Evolutionary conservation across 2,329 filamentous ascomycete genomes (phyloP).

Genomic region (Colletotrichum sp.): DNA sequence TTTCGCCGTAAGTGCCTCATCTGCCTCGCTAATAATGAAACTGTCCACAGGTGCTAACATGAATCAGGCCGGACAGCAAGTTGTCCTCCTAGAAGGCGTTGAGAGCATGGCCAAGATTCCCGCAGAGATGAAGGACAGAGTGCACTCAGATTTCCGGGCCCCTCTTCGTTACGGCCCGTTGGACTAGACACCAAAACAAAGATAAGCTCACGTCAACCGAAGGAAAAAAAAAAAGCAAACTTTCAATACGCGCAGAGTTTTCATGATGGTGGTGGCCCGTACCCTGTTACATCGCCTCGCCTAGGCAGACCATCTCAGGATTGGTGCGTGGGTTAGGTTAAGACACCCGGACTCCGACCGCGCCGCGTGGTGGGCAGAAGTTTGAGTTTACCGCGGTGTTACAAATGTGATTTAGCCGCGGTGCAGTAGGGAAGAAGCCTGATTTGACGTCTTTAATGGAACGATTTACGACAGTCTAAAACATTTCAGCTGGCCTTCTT

Average conservation of each 20-base stretch:
- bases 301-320: background rate
- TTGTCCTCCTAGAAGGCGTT: constrained; percentile 6
- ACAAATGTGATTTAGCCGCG: background rate
- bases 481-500: background rate
- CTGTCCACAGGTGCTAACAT: background rate
- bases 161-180: constrained; percentile 3
- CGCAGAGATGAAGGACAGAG: constrained; percentile 5
- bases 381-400: background rate
- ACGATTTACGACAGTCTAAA: background rate
- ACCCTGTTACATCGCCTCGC: background rate
- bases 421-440: background rate
- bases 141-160: constrained; percentile 4
- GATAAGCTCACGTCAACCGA: background rate
- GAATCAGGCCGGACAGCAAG: constrained; percentile 1
- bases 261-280: background rate
- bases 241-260: background rate
- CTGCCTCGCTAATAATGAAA: background rate
- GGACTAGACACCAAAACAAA: background rate
- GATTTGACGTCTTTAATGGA: background rate
- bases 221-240: background rate
- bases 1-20: background rate
- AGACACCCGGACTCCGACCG: background rate
- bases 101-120: constrained; percentile 9
- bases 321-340: background rate
- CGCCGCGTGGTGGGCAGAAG: background rate